Evolutionary conservation across 176 grass and related monocot genomes (phyloP).

Genomic region (Bothriochloa decipiens): DNA sequence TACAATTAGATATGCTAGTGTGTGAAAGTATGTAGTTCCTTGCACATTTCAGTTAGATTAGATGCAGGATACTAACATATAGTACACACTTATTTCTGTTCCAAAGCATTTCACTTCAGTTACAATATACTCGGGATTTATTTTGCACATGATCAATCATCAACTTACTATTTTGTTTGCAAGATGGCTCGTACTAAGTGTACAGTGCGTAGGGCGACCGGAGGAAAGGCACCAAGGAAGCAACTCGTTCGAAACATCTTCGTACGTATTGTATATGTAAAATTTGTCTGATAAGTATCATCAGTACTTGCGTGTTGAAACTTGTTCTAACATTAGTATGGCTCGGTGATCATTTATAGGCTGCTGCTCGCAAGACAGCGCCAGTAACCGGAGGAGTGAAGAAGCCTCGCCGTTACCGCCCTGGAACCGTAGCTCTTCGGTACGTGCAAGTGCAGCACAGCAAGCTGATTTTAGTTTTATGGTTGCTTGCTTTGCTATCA

Average conservation of each 20-base stretch:
- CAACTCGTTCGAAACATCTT: slow-evolving; percentile 20
- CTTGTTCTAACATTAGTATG: not conserved
- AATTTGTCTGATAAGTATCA: not conserved
- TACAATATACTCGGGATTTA: not conserved
- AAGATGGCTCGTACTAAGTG: slow-evolving; percentile 16
- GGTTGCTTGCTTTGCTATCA: no score
- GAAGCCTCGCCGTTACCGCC: slow-evolving; percentile 14
- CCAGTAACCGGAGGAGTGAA: slow-evolving; percentile 13
- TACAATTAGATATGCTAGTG: not conserved
- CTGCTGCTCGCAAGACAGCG: not conserved
- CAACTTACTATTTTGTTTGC: not conserved
- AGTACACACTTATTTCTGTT: not conserved
- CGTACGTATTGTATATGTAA: not conserved
- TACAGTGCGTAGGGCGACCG: not conserved
- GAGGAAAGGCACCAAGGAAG: slow-evolving; percentile 26
- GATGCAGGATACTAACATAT: not conserved
- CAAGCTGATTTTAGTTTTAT: not conserved
- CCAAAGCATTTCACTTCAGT: no score
- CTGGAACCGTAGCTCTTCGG: slow-evolving; percentile 16
- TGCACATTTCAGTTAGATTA: not conserved
- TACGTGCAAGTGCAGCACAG: not conserved
- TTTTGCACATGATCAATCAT: not conserved
- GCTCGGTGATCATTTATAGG: not conserved
- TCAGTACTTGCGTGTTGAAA: not conserved
- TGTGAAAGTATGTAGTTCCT: not conserved